These are phyloP conservation scores for Atractiella rhizophila DNA, from an alignment of 768 basidiomycete species.

Conservation along the genomic window DNA sequence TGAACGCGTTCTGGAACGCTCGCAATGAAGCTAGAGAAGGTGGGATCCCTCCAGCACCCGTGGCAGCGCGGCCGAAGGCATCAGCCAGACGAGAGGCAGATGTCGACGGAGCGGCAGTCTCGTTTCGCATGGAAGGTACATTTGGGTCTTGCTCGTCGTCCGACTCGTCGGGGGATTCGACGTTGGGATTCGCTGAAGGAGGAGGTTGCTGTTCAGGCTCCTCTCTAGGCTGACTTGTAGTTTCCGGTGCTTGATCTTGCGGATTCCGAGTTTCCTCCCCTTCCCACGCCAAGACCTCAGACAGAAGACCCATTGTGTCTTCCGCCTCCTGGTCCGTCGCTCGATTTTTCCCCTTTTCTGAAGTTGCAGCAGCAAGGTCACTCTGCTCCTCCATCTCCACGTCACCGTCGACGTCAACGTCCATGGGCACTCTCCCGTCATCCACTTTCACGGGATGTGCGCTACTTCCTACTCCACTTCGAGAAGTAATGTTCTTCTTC, in stretches of 20 bases:
- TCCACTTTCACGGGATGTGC: background rate
- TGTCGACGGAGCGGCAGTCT: background rate
- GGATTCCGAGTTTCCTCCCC: slow-evolving; percentile 2
- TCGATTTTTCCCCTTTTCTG: background rate
- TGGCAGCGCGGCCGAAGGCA: background rate
- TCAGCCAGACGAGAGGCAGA: background rate
- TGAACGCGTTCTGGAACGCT: slow-evolving; percentile 67
- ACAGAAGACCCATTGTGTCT: background rate
- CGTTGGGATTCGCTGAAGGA: slow-evolving; percentile 1
- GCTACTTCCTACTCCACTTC: background rate
- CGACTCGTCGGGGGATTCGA: background rate
- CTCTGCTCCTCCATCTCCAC: background rate
- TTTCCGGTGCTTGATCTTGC: slow-evolving; percentile 1
- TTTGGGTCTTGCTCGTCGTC: too few relatives aligned
- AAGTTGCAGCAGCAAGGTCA: too few relatives aligned
- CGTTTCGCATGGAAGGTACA: too few relatives aligned
- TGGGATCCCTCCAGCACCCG: slow-evolving; percentile 6
- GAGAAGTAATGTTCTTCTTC: background rate
- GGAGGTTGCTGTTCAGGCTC: background rate
- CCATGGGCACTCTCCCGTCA: background rate
- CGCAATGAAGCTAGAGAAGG: slow-evolving; percentile 34
- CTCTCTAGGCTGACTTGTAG: background rate
- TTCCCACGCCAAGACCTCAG: background rate
- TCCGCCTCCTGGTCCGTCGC: background rate
- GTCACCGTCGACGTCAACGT: slow-evolving; percentile 2